Base-by-base conservation (phyloP, 1,139 yeast genomes). In the Spathaspora sp. region DNA sequence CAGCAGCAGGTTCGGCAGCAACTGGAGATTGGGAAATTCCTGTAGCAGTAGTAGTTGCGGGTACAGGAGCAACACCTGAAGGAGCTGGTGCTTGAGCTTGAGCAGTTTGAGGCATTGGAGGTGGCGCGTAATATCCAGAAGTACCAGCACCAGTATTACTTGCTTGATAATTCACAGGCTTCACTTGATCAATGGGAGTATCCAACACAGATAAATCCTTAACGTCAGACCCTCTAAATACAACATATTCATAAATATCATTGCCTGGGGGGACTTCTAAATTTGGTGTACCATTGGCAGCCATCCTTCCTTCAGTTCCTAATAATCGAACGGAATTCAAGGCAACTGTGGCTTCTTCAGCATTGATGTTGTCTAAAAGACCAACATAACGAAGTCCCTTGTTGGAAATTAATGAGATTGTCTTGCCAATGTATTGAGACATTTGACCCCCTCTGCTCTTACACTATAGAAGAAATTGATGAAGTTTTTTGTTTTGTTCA, bases 361-460 rank as follows among this genome's bases (percentile, higher is more conserved):
- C 95, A 64, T 90, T 90, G 60, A 95, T 89, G 53, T 82, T 86
- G 54, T 89, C 91, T 60, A 93, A 77, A 23, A 82, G 71, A 38
- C 99, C 99, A 47, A 90, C 95, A 63, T 90, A 91, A 55, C 90
- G 82, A 56, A 89, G 87, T 43, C 93, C 96, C 57, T 90, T 87
- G 59, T 84, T 86, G 51, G 97, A 88, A 56, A 90, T 82, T 66
- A 93, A 78, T 36, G 97, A 86, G 58, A 93, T 91, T 47, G 95
- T 87, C 67, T 89, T 90, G 25, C 99, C 99, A 57, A 89, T 85
- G 66, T 86, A 89, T 59, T 88, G 89, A 42, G 96, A 86, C 95
- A 88, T 88, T 27, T 27, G 27, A 25, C 27, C 27, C 11, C 6
- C 23, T 7, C 23, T 7, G 31, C 7, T 27, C 6, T 27, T 25